A percentile compares a stretch with the other conserved stretches of the same genome.
Conservation (phyloP, 176 grass and related monocot species). For the Rhynchospora breviuscula region DNA sequence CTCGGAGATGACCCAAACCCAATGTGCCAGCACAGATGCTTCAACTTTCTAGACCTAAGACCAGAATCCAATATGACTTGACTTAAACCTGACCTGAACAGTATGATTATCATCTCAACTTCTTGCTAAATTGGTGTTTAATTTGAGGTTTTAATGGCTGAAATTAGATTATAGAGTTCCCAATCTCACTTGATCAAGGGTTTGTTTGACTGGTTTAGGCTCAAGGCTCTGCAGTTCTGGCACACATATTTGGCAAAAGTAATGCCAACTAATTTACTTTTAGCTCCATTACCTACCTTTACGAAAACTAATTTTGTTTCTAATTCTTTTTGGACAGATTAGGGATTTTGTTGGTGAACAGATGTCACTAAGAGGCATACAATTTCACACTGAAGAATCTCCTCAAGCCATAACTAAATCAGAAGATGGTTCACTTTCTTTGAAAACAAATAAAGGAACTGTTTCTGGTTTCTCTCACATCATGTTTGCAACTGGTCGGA, state of each 20-base stretch:
- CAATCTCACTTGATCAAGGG: background rate
- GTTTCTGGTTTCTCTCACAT: constrained; percentile 71
- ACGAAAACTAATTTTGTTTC: background rate
- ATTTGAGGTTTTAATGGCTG: background rate
- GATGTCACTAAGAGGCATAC: constrained; percentile 55
- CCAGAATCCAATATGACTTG: background rate
- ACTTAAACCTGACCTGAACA: background rate
- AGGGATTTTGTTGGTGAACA: constrained; percentile 74
- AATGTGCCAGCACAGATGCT: background rate
- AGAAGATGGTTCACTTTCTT: constrained; percentile 55
- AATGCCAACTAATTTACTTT: background rate
- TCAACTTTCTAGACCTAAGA: background rate
- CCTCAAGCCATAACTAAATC: constrained; percentile 59
- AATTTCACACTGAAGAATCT: constrained; percentile 72
- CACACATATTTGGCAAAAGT: background rate
- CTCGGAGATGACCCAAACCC: background rate
- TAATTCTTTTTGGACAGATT: constrained; percentile 39
- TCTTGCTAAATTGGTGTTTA: background rate
- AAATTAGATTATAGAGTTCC: background rate
- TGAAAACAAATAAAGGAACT: constrained; percentile 74
- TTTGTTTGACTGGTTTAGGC: background rate
- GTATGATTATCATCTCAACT: background rate
- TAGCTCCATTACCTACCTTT: background rate
- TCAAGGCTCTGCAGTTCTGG: background rate
- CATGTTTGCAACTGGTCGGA: constrained; percentile 83